Percentiles rank a stretch among this genome's conserved stretches.
These are phyloP conservation scores for Talaromyces trachyspermus DNA, from an alignment of 495 filamentous ascomycete genomes.

Conservation along the genomic window DNA sequence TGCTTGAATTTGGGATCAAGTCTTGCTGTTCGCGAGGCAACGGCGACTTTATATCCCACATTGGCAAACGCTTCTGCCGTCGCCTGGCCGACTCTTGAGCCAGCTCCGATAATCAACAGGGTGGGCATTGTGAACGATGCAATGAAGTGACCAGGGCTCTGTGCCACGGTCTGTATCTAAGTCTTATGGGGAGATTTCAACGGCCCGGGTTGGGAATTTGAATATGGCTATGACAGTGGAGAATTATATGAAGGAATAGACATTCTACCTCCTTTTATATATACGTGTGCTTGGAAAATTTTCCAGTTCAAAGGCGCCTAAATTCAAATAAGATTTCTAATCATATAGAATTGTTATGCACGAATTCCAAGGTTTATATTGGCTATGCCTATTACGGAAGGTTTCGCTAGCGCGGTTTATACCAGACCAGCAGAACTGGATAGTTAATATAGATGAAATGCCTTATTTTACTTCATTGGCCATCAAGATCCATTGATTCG, in stretches of 20 bases:
- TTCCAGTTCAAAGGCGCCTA: background rate
- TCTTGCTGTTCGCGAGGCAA: background rate
- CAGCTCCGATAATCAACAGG: too few species aligned
- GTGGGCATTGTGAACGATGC: too few species aligned
- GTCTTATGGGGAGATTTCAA: background rate
- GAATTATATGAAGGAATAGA: background rate
- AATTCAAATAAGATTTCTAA: background rate
- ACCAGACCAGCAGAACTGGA: too few species aligned
- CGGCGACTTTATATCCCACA: conserved; percentile 1
- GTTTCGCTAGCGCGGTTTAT: conserved; percentile 1
- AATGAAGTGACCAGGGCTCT: too few species aligned
- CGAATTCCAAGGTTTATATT: background rate
- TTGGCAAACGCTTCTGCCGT: background rate
- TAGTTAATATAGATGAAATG: too few species aligned
- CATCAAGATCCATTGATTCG: background rate
- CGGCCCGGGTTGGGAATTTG: background rate
- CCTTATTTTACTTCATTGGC: background rate
- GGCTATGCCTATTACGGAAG: background rate
- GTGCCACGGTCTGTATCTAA: background rate
- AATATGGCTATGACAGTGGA: background rate
- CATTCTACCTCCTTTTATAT: background rate
- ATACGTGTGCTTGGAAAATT: background rate
- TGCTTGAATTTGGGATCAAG: background rate
- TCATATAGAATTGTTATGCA: background rate
- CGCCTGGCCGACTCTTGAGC: conserved; percentile 1